phyloP scores from a whole-genome alignment of 2,329 filamentous ascomycete genomes.

The Alternaria postmessia region DNA sequence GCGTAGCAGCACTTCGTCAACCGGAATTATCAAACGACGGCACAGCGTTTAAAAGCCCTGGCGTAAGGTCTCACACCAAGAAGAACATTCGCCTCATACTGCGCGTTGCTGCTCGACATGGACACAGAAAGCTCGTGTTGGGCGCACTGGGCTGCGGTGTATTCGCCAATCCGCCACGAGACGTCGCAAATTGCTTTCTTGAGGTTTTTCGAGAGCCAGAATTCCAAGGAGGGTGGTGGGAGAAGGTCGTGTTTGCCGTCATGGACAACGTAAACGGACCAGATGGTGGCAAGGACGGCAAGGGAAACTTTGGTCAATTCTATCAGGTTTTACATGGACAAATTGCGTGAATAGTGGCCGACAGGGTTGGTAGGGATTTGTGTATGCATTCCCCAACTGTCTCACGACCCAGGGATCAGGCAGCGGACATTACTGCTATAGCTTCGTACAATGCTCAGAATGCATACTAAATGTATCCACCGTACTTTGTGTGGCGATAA shows the following conservation, averaged over 20 bases:
- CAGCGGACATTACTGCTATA: neutral
- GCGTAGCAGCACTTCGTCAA: conserved; percentile 63
- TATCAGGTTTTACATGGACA: conserved; percentile 36
- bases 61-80: conserved; percentile 64
- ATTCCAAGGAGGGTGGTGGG: conserved; percentile 71
- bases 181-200: conserved; percentile 69
- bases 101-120: conserved; percentile 65
- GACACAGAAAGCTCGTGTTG: conserved; percentile 68
- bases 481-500: neutral
- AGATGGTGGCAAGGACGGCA: conserved; percentile 41
- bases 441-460: neutral
- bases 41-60: conserved; percentile 25
- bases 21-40: conserved; percentile 46
- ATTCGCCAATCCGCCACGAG: conserved; percentile 68
- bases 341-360: conserved; percentile 21
- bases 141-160: conserved; percentile 75
- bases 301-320: conserved; percentile 63
- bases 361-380: neutral
- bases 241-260: conserved; percentile 71
- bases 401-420: neutral
- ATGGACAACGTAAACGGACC: conserved; percentile 49
- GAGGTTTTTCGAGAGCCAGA: conserved; percentile 68
- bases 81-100: conserved; percentile 70
- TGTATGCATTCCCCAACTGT: neutral
- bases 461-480: neutral